These are phyloP conservation scores for Fusarium sp. DNA, from an alignment of 2,329 filamentous ascomycete genomes.

Conservation along the genomic window DNA sequence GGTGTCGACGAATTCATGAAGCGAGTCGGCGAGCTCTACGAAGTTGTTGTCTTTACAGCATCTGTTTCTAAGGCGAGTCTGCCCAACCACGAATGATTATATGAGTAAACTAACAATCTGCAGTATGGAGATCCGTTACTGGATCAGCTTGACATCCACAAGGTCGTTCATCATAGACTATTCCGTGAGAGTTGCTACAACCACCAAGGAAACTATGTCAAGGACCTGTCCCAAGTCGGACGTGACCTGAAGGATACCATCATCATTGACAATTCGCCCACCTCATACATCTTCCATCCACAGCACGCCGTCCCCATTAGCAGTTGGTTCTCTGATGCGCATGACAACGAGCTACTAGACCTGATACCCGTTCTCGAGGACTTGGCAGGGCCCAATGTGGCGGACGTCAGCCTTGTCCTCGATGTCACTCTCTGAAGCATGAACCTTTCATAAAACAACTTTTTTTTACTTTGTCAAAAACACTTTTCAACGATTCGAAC, in stretches of 20 bases:
- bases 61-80: constrained; percentile 89
- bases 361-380: constrained; percentile 98
- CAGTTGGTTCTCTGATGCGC: constrained; percentile 99
- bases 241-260: constrained; percentile 97
- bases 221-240: constrained; percentile 96
- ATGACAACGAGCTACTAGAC: constrained; percentile 98
- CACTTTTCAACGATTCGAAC: constrained; percentile 44
- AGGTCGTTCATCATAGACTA: constrained; percentile 92
- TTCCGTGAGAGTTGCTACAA: constrained; percentile 99
- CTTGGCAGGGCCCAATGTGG: constrained; percentile 85
- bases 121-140: constrained; percentile 96
- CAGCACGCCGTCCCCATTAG: constrained; percentile 99
- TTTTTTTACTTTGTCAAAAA: constrained; percentile 45
- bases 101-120: constrained; percentile 36
- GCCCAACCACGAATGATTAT: not conserved
- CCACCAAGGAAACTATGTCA: constrained; percentile 99
- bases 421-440: constrained; percentile 79
- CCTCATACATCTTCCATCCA: constrained; percentile 99
- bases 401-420: constrained; percentile 96
- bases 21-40: constrained; percentile 94
- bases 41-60: constrained; percentile 98
- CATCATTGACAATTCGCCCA: constrained; percentile 99
- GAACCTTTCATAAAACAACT: constrained; percentile 41
- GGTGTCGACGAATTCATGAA: constrained; percentile 99
- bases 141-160: constrained; percentile 96